Evolutionary conservation across 2,329 filamentous ascomycete genomes (phyloP).

Genomic region (Hypoxylon sp.): DNA sequence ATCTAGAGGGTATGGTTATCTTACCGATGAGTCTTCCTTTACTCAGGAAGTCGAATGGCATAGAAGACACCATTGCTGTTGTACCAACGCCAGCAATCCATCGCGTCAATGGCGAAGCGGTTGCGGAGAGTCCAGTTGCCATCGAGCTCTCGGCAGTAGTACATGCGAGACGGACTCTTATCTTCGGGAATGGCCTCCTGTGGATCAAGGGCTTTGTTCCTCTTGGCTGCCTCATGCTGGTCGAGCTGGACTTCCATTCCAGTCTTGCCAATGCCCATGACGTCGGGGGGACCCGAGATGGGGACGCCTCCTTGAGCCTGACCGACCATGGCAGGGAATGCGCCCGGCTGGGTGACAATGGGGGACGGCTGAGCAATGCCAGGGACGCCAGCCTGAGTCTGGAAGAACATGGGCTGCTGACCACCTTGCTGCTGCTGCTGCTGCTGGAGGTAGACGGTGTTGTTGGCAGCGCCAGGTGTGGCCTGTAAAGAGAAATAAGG

Average conservation of each 20-base stretch:
- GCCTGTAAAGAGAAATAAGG: constrained; percentile 31
- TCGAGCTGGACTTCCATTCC: constrained; percentile 56
- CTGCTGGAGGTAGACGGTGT: too few relatives aligned
- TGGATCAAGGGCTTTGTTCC: constrained; percentile 61
- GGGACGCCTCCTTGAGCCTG: background rate
- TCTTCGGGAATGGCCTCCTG: constrained; percentile 72
- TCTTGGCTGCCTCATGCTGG: constrained; percentile 58
- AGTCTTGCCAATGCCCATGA: constrained; percentile 62
- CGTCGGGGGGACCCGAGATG: constrained; percentile 50
- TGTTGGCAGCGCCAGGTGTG: constrained; percentile 36
- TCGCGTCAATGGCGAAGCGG: constrained; percentile 67
- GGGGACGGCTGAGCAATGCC: constrained; percentile 7
- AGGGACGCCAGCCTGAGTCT: constrained; percentile 17
- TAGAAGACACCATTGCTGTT: constrained; percentile 67
- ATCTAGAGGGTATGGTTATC: background rate
- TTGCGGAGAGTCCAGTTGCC: constrained; percentile 67
- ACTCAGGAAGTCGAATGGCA: constrained; percentile 62
- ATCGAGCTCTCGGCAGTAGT: constrained; percentile 68
- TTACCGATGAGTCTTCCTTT: constrained; percentile 34
- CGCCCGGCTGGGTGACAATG: constrained; percentile 21
- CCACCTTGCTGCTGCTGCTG: constrained; percentile 31
- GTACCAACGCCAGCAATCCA: constrained; percentile 67
- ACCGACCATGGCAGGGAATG: constrained; percentile 28
- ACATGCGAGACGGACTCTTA: constrained; percentile 67
- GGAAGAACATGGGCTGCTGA: constrained; percentile 32